These are phyloP conservation scores for Blastobotrys buckinghamii DNA, from an alignment of 1,139 yeast genomes.

Conservation along the genomic window DNA sequence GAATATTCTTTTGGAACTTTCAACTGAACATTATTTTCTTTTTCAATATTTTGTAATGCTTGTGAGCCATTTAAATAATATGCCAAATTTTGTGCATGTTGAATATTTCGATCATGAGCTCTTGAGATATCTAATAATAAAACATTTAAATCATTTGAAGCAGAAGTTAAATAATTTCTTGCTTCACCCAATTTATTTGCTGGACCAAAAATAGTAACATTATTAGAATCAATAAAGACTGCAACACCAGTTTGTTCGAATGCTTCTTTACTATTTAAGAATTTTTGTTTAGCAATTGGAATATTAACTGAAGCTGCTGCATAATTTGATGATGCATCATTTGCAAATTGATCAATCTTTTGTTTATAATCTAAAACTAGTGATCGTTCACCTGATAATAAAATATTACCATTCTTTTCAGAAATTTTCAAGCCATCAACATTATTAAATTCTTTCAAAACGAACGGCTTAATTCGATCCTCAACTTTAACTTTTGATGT, in stretches of 20 bases:
- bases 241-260: constrained; percentile 56
- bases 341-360: constrained; percentile 42
- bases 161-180: constrained; percentile 47
- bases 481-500: constrained; percentile 36
- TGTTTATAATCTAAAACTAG: constrained; percentile 46
- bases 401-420: constrained; percentile 30
- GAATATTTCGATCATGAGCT: constrained; percentile 76
- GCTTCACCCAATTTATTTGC: constrained; percentile 55
- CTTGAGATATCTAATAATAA: constrained; percentile 74
- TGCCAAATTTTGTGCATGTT: constrained; percentile 71
- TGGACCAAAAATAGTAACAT: constrained; percentile 61
- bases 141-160: constrained; percentile 50
- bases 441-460: constrained; percentile 17
- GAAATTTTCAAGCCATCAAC: constrained; percentile 33
- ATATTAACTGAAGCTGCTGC: constrained; percentile 40
- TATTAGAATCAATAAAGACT: constrained; percentile 43
- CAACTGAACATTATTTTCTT: constrained; percentile 46
- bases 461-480: constrained; percentile 30
- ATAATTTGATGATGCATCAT: constrained; percentile 34
- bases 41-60: constrained; percentile 28
- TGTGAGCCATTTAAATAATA: constrained; percentile 49
- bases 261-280: constrained; percentile 39
- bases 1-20: constrained; percentile 38
- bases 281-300: constrained; percentile 48
- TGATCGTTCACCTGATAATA: constrained; percentile 61